Base-by-base conservation (phyloP, 2,329 filamentous ascomycete genomes). In the Fusarium chuoi region DNA sequence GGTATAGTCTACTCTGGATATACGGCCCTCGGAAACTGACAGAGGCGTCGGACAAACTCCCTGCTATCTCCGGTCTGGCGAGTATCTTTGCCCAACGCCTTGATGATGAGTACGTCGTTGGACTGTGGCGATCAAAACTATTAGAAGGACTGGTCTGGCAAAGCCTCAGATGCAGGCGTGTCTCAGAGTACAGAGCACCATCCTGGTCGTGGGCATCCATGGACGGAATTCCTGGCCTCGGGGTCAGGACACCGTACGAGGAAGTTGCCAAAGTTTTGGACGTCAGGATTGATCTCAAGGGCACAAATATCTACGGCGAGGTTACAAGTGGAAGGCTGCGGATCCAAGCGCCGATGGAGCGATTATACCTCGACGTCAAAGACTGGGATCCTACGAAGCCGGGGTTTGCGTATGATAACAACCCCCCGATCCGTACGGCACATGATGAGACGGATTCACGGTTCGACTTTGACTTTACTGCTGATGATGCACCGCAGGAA, bases 41-140 rank as follows among this genome's bases (percentile, higher is more conserved):
- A 8, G n/a, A 55, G 6, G 24, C 62, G 12, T 60, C 65, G 12
- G 65, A 68, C 18, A 66, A 66, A 14, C 65, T 68, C 0, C 65
- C 65, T 1, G 62, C 62, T 14, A 45, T 68, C 6, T 60, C 62
- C 7, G 62, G 65, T 3, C 41, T 68, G 0, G 65, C 62, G 3
- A 24, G n/a, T 2, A 28, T 66, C 20, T 60, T 60, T 36, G 36
- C 52, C 1, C 8, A 49, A 14, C 38, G 22, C 0, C 54, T 68
- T 1, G 1, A 22, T 2, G 65, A 66, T 2, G 20, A 49, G 20
- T 68, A 66, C 4, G 22, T 66, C 0, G 65, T 26, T 15, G 64
- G 64, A 0, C n/a, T 65, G 3, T 67, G 61, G 60, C 30, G 61
- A 2, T 65, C 60, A 4, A 4, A 4, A 6, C 33, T 67, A 0